A percentile compares a stretch with the other conserved stretches of the same genome.
Conservation (phyloP, 257 asterid genomes). For the Przewalskia tangutica region DNA sequence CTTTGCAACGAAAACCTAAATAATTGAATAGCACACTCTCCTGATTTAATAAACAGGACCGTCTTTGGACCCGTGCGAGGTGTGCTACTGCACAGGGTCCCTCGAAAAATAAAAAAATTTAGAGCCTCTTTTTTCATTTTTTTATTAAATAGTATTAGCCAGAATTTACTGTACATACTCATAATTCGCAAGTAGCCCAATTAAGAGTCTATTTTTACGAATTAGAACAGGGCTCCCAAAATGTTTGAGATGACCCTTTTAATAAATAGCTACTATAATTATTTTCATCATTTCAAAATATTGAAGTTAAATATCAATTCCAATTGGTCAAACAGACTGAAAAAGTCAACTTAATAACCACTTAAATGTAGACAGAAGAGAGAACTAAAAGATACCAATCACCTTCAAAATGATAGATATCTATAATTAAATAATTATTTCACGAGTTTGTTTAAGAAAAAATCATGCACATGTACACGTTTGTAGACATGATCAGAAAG, state of each 20-base stretch:
- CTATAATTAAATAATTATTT: background rate
- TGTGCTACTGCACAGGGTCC: too few relatives aligned
- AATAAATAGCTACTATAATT: background rate
- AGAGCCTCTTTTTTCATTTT: too few relatives aligned
- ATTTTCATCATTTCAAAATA: background rate
- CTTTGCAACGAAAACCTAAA: too few relatives aligned
- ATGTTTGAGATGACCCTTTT: too few relatives aligned
- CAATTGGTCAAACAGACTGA: background rate
- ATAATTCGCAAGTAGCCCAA: too few relatives aligned
- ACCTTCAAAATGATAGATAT: background rate
- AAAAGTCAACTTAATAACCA: background rate
- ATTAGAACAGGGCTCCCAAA: too few relatives aligned
- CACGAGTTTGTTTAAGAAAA: background rate
- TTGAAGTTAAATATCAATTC: background rate
- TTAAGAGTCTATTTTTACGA: too few relatives aligned
- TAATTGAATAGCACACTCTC: background rate
- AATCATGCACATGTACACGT: background rate
- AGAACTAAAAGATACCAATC: background rate
- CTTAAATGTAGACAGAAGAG: background rate
- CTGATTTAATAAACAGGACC: background rate
- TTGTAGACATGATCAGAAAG: background rate
- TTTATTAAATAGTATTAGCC: too few relatives aligned
- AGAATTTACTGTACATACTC: too few relatives aligned
- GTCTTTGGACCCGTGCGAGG: too few relatives aligned
- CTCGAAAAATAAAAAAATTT: too few relatives aligned